Percentiles rank a stretch among this genome's conserved stretches.
phyloP scores from a whole-genome alignment of 1,284 basidiomycete genomes.

The Boletellus deceptivus region DNA sequence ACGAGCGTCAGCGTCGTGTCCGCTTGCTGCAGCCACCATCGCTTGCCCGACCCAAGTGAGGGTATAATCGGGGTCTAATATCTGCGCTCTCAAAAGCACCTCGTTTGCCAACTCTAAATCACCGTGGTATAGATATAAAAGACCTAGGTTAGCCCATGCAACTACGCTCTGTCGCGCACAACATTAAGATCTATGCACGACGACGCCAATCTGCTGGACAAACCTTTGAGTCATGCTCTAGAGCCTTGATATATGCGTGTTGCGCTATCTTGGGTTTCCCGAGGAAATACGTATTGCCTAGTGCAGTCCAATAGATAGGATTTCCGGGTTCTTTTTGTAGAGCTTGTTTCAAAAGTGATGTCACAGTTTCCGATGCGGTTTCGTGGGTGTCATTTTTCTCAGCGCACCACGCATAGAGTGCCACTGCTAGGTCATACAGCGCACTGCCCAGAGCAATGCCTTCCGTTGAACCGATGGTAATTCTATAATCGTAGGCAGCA shows the following conservation, averaged over 20 bases:
- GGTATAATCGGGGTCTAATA: constrained; percentile 87
- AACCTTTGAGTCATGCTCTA: constrained; percentile 84
- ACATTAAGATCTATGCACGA: constrained; percentile 7
- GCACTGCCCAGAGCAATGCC: constrained; percentile 57
- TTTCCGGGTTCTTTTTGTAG: constrained; percentile 75
- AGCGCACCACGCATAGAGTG: constrained; percentile 55
- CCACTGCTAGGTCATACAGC: constrained; percentile 76
- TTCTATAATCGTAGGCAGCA: constrained; percentile 70
- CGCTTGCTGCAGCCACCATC: constrained; percentile 71
- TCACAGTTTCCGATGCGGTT: constrained; percentile 50
- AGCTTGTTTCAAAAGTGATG: constrained; percentile 70
- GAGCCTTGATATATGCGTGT: constrained; percentile 88
- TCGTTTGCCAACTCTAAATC: constrained; percentile 87
- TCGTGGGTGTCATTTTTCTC: constrained; percentile 33
- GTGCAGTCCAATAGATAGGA: constrained; percentile 77
- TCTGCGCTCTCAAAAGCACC: constrained; percentile 85
- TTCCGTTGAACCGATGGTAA: constrained; percentile 66
- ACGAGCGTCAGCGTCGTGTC: constrained; percentile 61
- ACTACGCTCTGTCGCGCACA: constrained; percentile 56
- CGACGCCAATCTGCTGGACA: constrained; percentile 15
- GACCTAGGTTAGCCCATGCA: constrained; percentile 88
- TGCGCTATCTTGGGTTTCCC: constrained; percentile 73
- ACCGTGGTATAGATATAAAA: constrained; percentile 83
- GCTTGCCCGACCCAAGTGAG: constrained; percentile 95
- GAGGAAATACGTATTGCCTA: constrained; percentile 77